Evolutionary conservation across 2,329 filamentous ascomycete species (phyloP).

Genomic region (Fusarium tjaetaba): DNA sequence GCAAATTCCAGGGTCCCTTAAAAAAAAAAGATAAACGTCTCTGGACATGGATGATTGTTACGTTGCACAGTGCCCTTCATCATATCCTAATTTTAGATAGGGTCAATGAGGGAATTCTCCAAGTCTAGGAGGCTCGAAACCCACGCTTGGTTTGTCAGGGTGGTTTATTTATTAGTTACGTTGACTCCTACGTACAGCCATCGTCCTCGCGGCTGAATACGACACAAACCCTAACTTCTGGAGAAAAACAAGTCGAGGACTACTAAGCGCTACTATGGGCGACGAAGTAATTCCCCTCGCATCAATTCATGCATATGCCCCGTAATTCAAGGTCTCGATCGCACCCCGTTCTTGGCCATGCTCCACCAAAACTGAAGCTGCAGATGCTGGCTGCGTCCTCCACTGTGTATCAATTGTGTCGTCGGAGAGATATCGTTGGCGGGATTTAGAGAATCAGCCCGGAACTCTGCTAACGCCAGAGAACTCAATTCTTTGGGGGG

Average conservation of each 20-base stretch:
- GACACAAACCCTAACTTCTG: constrained; percentile 29
- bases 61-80: neutral
- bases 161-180: neutral
- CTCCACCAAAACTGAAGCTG: neutral
- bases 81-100: constrained; percentile 8
- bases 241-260: neutral
- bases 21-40: neutral
- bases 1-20: constrained; percentile 3
- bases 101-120: constrained; percentile 7
- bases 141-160: constrained; percentile 8
- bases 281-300: constrained; percentile 4
- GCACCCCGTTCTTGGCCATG: neutral
- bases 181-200: neutral
- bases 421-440: constrained; percentile 17
- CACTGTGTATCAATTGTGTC: constrained; percentile 10
- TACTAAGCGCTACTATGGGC: constrained; percentile 11
- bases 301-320: constrained; percentile 10
- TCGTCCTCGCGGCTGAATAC: constrained; percentile 4
- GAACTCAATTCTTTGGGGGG: constrained; percentile 33
- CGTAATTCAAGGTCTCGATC: constrained; percentile 26
- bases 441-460: constrained; percentile 1
- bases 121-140: constrained; percentile 5
- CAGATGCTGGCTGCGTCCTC: constrained; percentile 4
- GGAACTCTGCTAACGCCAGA: constrained; percentile 30
- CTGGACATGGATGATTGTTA: neutral